phyloP scores from a whole-genome alignment of 1,284 basidiomycete genomes.

The Sanghuangporus baumii region DNA sequence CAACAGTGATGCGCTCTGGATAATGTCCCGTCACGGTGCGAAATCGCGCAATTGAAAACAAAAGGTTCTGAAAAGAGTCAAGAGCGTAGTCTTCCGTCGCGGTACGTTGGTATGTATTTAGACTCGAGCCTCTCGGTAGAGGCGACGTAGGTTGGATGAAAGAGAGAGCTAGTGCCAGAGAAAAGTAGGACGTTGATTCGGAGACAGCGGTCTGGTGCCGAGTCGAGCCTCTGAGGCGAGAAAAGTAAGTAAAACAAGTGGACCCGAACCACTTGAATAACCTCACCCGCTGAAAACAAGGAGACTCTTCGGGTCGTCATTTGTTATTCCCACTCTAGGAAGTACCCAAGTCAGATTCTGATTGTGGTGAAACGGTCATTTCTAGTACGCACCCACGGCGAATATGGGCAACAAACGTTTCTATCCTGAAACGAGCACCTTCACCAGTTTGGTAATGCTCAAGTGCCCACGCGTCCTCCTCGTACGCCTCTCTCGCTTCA shows the following conservation, averaged over 20 bases:
- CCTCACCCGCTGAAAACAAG: conserved; percentile 86
- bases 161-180: conserved; percentile 53
- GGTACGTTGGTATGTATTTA: conserved; percentile 34
- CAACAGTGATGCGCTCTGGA: conserved; percentile 78
- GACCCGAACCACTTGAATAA: not conserved
- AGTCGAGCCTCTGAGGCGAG: conserved; percentile 74
- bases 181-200: conserved; percentile 85
- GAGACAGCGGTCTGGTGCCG: conserved; percentile 68
- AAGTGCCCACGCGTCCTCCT: conserved; percentile 77
- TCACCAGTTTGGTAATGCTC: conserved; percentile 76
- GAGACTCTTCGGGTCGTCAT: conserved; percentile 63
- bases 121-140: conserved; percentile 25
- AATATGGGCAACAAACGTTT: conserved; percentile 82
- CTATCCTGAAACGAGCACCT: conserved; percentile 46
- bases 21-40: conserved; percentile 83
- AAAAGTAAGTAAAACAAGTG: conserved; percentile 3
- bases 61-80: conserved; percentile 89
- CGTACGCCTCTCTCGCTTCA: conserved; percentile 37
- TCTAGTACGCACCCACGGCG: conserved; percentile 54
- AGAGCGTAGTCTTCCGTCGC: conserved; percentile 88
- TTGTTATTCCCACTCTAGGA: conserved; percentile 57
- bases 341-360: not conserved
- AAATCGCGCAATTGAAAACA: conserved; percentile 91
- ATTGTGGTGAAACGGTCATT: not conserved
- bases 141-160: conserved; percentile 35